Evolutionary conservation across 345 rosid genomes (phyloP).

Genomic region (Arabidopsis arenosa): DNA sequence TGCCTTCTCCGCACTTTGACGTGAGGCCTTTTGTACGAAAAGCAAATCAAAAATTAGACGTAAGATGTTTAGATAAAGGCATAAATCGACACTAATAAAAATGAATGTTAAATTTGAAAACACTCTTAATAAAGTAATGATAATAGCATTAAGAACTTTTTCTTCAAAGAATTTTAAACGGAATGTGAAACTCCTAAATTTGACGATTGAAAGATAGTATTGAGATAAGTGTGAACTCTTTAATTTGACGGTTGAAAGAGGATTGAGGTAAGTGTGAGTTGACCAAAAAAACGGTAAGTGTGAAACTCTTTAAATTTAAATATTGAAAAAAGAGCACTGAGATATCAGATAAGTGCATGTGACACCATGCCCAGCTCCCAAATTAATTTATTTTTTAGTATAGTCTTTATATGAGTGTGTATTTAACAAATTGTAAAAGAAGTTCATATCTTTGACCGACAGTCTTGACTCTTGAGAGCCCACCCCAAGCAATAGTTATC

Average conservation of each 20-base stretch:
- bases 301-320: neutral
- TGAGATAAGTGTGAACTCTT: conserved; percentile 10
- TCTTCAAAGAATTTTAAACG: neutral
- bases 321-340: conserved; percentile 17
- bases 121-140: neutral
- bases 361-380: conserved; percentile 5
- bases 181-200: conserved; percentile 5
- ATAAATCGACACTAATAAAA: neutral
- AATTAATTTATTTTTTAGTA: neutral
- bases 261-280: neutral
- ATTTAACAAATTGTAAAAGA: neutral
- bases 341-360: conserved; percentile 13
- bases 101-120: neutral
- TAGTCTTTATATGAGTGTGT: neutral
- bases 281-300: neutral
- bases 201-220: neutral
- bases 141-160: neutral
- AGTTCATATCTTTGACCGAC: conserved; percentile 6
- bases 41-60: neutral
- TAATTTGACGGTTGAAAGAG: neutral
- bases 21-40: conserved; percentile 7
- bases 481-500: conserved; percentile 1
- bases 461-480: conserved; percentile 19
- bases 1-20: conserved; percentile 6
- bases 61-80: neutral